Conservation (phyloP, 345 rosid species). For the Chamaenerion angustifolium region DNA sequence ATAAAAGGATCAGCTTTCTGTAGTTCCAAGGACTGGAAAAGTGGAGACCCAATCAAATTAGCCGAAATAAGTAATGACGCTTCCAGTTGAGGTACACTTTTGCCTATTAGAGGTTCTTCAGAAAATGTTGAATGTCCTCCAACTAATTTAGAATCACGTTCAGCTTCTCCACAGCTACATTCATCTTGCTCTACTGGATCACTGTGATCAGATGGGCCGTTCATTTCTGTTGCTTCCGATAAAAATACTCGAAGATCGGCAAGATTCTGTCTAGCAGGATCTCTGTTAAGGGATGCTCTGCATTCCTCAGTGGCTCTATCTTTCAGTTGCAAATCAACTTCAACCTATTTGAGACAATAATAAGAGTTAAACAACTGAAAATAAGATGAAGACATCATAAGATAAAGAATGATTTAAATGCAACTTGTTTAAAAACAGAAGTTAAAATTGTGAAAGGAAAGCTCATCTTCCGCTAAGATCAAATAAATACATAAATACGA, state of each 20-base stretch:
- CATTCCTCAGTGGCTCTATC: not conserved
- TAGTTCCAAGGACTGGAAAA: slow-evolving; percentile 15
- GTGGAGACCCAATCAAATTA: slow-evolving; percentile 21
- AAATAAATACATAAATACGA: too few species aligned
- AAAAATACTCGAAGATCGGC: slow-evolving; percentile 21
- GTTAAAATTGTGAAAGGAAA: too few species aligned
- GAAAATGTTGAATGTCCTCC: slow-evolving; percentile 11
- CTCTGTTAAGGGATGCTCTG: slow-evolving; percentile 10
- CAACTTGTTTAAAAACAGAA: too few species aligned
- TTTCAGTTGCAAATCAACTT: too few species aligned
- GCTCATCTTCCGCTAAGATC: too few species aligned
- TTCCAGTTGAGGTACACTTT: slow-evolving; percentile 9
- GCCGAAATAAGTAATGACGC: slow-evolving; percentile 14
- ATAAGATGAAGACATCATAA: not conserved
- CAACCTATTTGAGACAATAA: slow-evolving; percentile 2
- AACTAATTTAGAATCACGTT: slow-evolving; percentile 12
- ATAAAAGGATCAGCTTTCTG: slow-evolving; percentile 19
- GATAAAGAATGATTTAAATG: not conserved
- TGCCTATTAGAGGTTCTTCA: slow-evolving; percentile 18
- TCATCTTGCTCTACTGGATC: slow-evolving; percentile 16
- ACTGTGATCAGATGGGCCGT: slow-evolving; percentile 16
- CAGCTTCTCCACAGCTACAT: slow-evolving; percentile 14
- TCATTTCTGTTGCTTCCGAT: slow-evolving; percentile 24
- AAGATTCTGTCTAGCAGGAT: slow-evolving; percentile 8
- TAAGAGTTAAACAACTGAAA: not conserved